phyloP scores from a whole-genome alignment of 306 rosid genomes.

The Myrica gale region DNA sequence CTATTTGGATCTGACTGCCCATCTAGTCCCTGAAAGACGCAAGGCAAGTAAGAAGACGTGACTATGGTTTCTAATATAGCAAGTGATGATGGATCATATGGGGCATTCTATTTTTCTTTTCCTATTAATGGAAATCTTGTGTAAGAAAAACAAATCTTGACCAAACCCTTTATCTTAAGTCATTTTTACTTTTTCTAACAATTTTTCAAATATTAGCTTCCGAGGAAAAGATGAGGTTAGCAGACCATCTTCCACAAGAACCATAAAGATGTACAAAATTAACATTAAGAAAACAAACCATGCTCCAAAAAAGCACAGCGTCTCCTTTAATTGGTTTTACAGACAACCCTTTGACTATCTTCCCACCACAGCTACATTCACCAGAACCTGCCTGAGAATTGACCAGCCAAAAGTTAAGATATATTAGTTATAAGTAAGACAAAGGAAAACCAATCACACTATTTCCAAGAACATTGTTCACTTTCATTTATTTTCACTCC shows the following conservation, averaged over 20 bases:
- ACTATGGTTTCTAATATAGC: background rate
- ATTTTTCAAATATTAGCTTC: background rate
- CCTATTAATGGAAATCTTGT: background rate
- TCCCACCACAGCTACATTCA: conserved; percentile 90
- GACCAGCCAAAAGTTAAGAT: background rate
- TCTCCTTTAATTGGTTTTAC: conserved; percentile 85
- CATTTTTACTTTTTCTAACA: background rate
- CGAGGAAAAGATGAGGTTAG: background rate
- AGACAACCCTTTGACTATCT: conserved; percentile 58
- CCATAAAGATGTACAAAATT: background rate
- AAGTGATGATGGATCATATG: background rate
- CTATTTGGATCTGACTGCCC: conserved; percentile 54
- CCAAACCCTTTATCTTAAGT: background rate
- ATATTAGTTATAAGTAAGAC: background rate
- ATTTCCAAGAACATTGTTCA: background rate
- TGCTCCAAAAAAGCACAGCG: conserved; percentile 97
- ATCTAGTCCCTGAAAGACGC: conserved; percentile 41
- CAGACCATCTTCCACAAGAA: conserved; percentile 12
- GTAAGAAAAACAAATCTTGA: background rate
- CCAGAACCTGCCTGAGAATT: conserved; percentile 79
- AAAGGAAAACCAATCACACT: background rate
- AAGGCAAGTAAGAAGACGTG: background rate
- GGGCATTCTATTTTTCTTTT: background rate
- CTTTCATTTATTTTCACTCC: background rate
- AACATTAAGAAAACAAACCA: conserved; percentile 59